Evolutionary conservation across 2,329 filamentous ascomycete genomes (phyloP).

Genomic region (Proliferodiscus dingleyae): DNA sequence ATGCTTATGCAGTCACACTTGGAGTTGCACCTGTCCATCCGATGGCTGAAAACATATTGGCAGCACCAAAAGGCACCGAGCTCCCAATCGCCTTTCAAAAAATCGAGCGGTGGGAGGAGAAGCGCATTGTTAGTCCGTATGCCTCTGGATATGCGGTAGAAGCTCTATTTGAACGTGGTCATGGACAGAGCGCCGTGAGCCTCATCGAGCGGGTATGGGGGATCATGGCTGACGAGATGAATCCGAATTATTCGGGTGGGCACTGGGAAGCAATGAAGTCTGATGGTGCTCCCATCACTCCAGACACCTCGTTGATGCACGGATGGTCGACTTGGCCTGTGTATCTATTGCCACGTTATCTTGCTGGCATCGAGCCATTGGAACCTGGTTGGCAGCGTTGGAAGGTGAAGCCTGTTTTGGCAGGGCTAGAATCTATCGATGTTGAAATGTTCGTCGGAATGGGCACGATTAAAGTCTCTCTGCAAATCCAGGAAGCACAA

Average conservation of each 20-base stretch:
- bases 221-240: slow-evolving; percentile 17
- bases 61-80: slow-evolving; percentile 3
- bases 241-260: slow-evolving; percentile 19
- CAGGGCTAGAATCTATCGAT: slow-evolving; percentile 13
- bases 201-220: slow-evolving; percentile 20
- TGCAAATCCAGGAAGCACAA: slow-evolving; percentile 10
- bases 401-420: slow-evolving; percentile 19
- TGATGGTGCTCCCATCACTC: slow-evolving; percentile 12
- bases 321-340: slow-evolving; percentile 24
- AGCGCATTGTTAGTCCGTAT: slow-evolving; percentile 20
- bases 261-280: slow-evolving; percentile 24
- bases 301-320: slow-evolving; percentile 22
- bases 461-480: slow-evolving; percentile 11
- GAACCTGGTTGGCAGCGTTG: slow-evolving; percentile 17
- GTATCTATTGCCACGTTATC: slow-evolving; percentile 19
- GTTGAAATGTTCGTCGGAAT: slow-evolving; percentile 11
- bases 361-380: slow-evolving; percentile 17
- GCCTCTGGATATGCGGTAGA: slow-evolving; percentile 20
- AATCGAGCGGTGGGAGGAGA: slow-evolving; percentile 14
- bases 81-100: slow-evolving; percentile 16
- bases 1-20: slow-evolving; percentile 15
- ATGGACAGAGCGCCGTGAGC: slow-evolving; percentile 11
- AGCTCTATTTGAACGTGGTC: slow-evolving; percentile 12
- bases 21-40: slow-evolving; percentile 12
- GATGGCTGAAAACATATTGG: slow-evolving; percentile 3